Base-by-base conservation (phyloP, 1,139 yeast species). In the Geotrichum aggregatum region DNA sequence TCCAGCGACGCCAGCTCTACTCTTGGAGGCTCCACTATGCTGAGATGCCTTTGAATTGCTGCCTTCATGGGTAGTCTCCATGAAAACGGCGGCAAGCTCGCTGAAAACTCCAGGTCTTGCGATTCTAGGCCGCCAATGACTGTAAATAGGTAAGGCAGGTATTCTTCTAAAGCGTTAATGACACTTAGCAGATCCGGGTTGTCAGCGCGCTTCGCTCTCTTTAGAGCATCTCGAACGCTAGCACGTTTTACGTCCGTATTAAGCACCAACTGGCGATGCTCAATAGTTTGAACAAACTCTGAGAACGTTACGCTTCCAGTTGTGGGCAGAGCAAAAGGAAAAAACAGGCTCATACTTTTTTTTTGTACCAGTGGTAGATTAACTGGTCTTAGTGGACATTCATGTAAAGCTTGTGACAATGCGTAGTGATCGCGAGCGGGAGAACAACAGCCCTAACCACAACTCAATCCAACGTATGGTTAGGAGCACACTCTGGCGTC, bases 351-450 rank as follows among this genome's bases (percentile, higher is more conserved):
- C 66, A 63, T 62, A 36, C 24, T 22, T 26, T 24, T 3, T n/a
- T 3, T 31, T 10, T 16, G 3, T 11, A 22, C 21, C 33, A 18
- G n/a, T 14, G 11, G 1, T 13, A 10, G 14, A 22, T 40, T 11
- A 40, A n/a, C 21, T 13, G 30, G 3, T 16, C 11, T 30, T 14
- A 3, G 11, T 14, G 7, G 21, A 36, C 13, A 36, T 40, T 19
- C 16, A 30, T 21, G 26, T 13, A 40, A 14, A 16, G 18, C 86
- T 84, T 69, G 95, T 92, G 59, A 83, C 34, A 13, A 30, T 24
- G 28, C 28, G 28, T 24, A 8, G 28, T 24, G 8, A 8, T 8
- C 5, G 5, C 28, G 8, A 24, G 5, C 8, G 28, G 28, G 28
- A 24, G 28, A 8, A 24, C 28, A 5, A 69, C 82, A 60, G 80